These are phyloP conservation scores for Plectranthus barbatus DNA, from an alignment of 257 asterid genomes.

Conservation along the genomic window DNA sequence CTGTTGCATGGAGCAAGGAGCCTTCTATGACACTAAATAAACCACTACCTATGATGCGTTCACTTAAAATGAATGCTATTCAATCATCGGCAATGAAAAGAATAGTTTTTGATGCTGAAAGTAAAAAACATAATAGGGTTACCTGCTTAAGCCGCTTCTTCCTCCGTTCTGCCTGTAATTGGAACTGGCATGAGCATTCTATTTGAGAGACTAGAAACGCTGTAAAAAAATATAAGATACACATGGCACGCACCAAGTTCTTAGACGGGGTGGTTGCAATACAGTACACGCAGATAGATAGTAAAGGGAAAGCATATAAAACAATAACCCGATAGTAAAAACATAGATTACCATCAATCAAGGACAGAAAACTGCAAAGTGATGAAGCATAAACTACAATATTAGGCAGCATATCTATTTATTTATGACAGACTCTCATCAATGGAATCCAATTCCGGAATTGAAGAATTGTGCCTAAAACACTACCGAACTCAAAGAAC, in stretches of 20 bases:
- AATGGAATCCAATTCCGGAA: background rate
- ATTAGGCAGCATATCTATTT: background rate
- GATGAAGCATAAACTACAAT: background rate
- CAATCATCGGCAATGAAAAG: too few relatives aligned
- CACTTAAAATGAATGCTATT: too few relatives aligned
- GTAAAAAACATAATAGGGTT: constrained; percentile 3
- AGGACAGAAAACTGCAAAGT: background rate
- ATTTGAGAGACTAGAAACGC: constrained; percentile 16
- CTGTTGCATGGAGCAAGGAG: too few relatives aligned
- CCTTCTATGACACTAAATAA: too few relatives aligned
- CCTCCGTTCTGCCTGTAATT: constrained; percentile 60
- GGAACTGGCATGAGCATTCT: constrained; percentile 11
- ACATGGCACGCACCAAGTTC: background rate
- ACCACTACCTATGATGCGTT: too few relatives aligned
- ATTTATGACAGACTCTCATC: background rate
- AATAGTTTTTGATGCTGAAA: background rate
- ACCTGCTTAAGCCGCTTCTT: constrained; percentile 71
- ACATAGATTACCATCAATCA: background rate
- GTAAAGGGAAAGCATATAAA: background rate
- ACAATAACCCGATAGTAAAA: background rate
- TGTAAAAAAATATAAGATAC: background rate
- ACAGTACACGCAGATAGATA: background rate
- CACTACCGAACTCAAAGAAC: background rate
- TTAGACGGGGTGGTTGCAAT: background rate
- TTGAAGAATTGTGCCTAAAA: background rate